phyloP scores from a whole-genome alignment of 225 moss, liverwort and hornwort genomes.

The Pleurozium schreberi region DNA sequence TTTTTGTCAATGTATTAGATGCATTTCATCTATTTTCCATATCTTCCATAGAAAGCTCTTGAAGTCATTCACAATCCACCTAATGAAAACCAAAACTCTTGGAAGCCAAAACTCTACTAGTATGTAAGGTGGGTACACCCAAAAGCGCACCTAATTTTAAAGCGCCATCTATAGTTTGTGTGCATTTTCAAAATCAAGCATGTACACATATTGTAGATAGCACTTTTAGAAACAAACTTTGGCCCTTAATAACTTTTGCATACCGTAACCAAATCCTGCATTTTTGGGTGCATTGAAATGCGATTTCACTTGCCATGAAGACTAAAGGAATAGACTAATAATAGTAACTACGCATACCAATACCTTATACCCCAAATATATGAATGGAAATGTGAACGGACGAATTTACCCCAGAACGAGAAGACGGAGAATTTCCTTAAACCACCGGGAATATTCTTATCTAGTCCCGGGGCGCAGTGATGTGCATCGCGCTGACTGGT shows the following conservation, averaged over 20 bases:
- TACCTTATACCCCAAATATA: no score
- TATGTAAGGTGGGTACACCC: fast-evolving
- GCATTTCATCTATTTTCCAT: no score
- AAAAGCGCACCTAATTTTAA: fast-evolving
- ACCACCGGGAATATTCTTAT: background rate
- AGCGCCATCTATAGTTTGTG: fast-evolving
- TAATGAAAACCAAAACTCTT: background rate
- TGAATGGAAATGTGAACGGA: no score
- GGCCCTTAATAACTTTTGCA: background rate
- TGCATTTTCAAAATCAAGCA: background rate
- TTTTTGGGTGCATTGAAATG: background rate
- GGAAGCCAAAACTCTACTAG: background rate
- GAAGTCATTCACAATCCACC: background rate
- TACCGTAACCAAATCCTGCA: background rate
- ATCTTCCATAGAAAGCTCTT: background rate
- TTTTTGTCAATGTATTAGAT: no score
- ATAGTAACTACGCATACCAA: no score
- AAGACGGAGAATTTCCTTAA: background rate
- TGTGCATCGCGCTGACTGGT: background rate
- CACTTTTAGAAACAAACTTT: background rate
- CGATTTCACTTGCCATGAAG: no score
- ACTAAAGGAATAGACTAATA: no score
- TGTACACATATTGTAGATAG: fast-evolving
- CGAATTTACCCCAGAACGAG: no score
- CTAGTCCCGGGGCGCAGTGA: background rate